A percentile compares a stretch with the other conserved stretches of the same genome.
phyloP scores from a whole-genome alignment of 75 land plant species.

The Sequoia sempervirens region DNA sequence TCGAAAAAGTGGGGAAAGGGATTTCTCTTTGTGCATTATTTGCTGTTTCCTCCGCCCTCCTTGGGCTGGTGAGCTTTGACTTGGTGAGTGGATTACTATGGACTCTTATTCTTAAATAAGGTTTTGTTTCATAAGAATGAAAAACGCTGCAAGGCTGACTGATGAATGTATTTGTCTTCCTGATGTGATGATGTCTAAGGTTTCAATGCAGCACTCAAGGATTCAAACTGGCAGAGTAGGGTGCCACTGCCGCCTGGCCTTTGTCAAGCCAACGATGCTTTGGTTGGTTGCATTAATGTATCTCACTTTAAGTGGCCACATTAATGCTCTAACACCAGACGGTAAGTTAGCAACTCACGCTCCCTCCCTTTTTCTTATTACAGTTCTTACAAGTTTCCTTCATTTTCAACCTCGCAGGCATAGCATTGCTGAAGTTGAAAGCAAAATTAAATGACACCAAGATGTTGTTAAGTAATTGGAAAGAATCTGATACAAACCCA shows the following conservation, averaged over 20 bases:
- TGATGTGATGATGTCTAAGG: background rate
- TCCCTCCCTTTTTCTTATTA: background rate
- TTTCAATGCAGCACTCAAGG: background rate
- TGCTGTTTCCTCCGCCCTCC: too few species aligned
- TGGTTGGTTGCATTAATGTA: background rate
- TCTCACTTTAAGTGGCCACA: background rate
- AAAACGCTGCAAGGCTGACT: background rate
- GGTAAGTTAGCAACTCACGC: background rate
- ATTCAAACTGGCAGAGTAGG: background rate
- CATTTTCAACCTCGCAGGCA: slow-evolving; percentile 23
- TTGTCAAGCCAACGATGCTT: background rate
- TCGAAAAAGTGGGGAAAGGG: background rate
- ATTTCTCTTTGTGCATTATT: background rate
- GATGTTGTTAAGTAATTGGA: slow-evolving; percentile 50
- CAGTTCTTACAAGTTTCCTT: background rate
- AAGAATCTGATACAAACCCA: slow-evolving; percentile 35
- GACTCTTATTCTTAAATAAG: too few species aligned
- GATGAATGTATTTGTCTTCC: background rate
- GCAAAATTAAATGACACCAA: slow-evolving; percentile 34
- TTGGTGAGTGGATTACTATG: too few species aligned
- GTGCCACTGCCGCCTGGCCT: background rate
- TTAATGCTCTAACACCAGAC: background rate
- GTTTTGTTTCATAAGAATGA: too few species aligned
- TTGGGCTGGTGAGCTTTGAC: too few species aligned
- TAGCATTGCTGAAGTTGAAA: slow-evolving; percentile 51